These are phyloP conservation scores for Gardenia jasminoides DNA, from an alignment of 257 asterid species.

Conservation along the genomic window DNA sequence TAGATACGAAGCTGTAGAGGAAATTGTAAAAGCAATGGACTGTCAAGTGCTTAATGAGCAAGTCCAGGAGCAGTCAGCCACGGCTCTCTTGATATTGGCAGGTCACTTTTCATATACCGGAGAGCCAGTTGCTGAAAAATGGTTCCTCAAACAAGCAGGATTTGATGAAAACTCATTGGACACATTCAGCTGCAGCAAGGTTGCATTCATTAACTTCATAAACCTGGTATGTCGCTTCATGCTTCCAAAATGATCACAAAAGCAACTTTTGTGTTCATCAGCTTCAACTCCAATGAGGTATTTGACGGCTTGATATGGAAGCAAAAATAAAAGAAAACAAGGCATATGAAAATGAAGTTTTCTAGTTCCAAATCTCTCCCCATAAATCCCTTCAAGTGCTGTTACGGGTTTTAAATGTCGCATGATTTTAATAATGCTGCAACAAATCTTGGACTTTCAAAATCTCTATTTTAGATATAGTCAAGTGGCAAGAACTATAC, in stretches of 20 bases:
- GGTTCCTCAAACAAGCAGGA: conserved; percentile 66
- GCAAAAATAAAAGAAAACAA: not conserved
- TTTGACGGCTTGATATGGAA: not conserved
- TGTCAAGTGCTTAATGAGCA: conserved; percentile 48
- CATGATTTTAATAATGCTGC: not conserved
- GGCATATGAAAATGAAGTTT: not conserved
- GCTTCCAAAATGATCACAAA: not conserved
- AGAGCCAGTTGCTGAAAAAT: conserved; percentile 51
- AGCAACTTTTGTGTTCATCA: not conserved
- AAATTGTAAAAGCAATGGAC: conserved; percentile 50
- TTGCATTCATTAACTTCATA: conserved; percentile 12
- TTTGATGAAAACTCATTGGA: conserved; percentile 25
- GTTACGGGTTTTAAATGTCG: not conserved
- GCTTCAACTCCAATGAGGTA: not conserved
- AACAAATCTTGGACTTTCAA: not conserved
- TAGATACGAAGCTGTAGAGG: conserved; percentile 77
- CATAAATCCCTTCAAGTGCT: not conserved
- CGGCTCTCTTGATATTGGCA: conserved; percentile 61
- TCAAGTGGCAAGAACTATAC: not conserved
- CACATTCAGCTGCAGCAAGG: conserved; percentile 24
- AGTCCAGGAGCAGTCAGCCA: conserved; percentile 56
- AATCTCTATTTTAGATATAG: not conserved
- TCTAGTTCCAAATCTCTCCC: not conserved
- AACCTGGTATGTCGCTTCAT: conserved; percentile 33
- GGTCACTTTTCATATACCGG: conserved; percentile 79